phyloP scores from a whole-genome alignment of 495 filamentous ascomycete species.

The Schizothecium vesticola region DNA sequence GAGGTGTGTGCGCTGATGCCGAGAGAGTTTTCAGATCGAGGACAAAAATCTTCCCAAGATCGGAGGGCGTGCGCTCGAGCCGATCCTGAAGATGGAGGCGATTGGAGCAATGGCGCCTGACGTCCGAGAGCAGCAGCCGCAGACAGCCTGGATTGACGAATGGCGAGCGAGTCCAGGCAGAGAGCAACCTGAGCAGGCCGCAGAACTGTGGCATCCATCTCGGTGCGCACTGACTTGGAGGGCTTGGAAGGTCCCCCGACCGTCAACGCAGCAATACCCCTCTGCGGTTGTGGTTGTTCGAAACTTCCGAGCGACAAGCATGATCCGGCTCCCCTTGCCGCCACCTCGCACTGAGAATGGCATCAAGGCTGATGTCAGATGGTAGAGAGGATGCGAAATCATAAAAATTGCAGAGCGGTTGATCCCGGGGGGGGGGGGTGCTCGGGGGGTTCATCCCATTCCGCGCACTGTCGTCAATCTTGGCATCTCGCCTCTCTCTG shows the following conservation, averaged over 20 bases:
- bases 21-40: not conserved
- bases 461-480: not conserved
- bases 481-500: not conserved
- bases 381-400: constrained; percentile 3
- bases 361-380: constrained; percentile 1
- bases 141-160: constrained; percentile 11
- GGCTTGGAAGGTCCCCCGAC: constrained; percentile 12
- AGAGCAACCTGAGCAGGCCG: not conserved
- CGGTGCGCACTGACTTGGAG: constrained; percentile 23
- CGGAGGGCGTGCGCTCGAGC: constrained; percentile 3
- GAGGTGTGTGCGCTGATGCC: constrained; percentile 7
- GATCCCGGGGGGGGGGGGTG: too few relatives aligned
- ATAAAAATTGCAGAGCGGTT: not conserved
- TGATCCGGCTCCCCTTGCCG: not conserved
- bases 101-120: not conserved
- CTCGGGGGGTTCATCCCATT: too few relatives aligned
- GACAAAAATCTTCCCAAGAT: not conserved
- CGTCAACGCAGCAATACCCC: not conserved
- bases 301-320: too few relatives aligned
- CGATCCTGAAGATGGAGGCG: not conserved
- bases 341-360: not conserved
- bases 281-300: not conserved
- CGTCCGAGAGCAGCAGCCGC: constrained; percentile 11
- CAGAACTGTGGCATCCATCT: constrained; percentile 4
- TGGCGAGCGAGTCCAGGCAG: constrained; percentile 6